These are phyloP conservation scores for Pichia nakasei DNA, from an alignment of 805 yeast species.

Conservation along the genomic window DNA sequence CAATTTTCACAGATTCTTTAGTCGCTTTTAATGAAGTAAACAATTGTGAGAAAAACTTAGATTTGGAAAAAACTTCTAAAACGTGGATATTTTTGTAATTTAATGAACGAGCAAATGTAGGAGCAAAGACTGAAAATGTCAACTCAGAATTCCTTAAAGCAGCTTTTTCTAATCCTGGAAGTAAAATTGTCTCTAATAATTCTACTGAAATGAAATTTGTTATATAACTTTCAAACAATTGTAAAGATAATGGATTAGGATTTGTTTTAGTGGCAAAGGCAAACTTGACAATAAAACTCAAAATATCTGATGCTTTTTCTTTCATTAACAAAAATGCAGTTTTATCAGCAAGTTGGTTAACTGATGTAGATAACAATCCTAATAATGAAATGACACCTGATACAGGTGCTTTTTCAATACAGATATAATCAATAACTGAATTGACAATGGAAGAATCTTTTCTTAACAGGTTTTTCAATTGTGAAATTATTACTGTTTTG, in stretches of 20 bases:
- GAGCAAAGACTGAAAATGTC: conserved; percentile 47
- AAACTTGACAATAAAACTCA: conserved; percentile 28
- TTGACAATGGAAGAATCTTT: conserved; percentile 5
- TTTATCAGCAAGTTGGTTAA: background rate
- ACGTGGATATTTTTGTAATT: conserved; percentile 30
- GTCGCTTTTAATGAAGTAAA: conserved; percentile 57
- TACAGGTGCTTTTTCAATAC: conserved; percentile 13
- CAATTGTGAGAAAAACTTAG: conserved; percentile 43
- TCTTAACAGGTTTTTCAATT: conserved; percentile 18
- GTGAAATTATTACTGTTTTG: conserved; percentile 22
- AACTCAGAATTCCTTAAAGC: conserved; percentile 71
- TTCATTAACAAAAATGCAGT: conserved; percentile 7
- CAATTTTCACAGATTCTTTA: conserved; percentile 53
- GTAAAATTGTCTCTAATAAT: conserved; percentile 11
- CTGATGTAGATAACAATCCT: conserved; percentile 15
- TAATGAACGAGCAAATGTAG: conserved; percentile 35
- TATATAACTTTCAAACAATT: conserved; percentile 14
- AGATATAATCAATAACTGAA: conserved; percentile 8
- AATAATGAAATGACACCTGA: conserved; percentile 17
- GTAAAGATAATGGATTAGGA: conserved; percentile 14
- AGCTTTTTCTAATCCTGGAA: conserved; percentile 63
- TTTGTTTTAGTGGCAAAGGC: conserved; percentile 28
- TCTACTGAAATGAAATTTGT: conserved; percentile 1
- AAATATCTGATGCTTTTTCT: conserved; percentile 9
- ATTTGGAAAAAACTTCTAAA: conserved; percentile 28